Base-by-base conservation (phyloP, 2,329 filamentous ascomycete species). In the Diaporthe sp. region DNA sequence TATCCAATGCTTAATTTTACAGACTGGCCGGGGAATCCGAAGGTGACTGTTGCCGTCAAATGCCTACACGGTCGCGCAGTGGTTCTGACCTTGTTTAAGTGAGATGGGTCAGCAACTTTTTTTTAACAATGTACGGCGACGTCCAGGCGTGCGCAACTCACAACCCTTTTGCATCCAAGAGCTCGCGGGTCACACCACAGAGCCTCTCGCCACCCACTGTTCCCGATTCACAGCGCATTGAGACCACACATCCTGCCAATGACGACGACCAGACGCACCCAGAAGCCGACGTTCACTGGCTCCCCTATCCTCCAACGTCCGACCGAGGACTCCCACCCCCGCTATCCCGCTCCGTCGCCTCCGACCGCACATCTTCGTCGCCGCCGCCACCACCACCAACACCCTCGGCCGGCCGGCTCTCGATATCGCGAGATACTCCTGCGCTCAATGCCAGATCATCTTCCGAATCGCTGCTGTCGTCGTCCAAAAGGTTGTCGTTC, bases 401-500 rank as follows among this genome's bases (percentile, higher is more conserved):
- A 35, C n/a, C 58, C 39, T 32, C 39, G 12, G 50, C 37, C n/a
- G 4, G 22, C 44, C 44, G 35, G 47, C 32, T 59, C 53, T 35
- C 12, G n/a, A 35, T 22, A 25, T 12, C 44, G 5, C 56, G 56
- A n/a, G 35, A 27, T 7, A 42, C 15, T 3, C 15, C 42, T 8
- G 3, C 25, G n/a, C 44, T 9, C 44, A 47, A 63, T 12, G 7
- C 25, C 8, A 19, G 17, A 19, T 50, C 55, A 25, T 53, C 69
- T 1, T 63, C 44, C 6, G 44, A 63, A 10, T 47, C 37, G n/a
- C 44, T 35, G 27, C n/a, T 35, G 22, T 65, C 61, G 13, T 69
- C 69, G 2, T 39, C 61, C 44, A 50, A 3, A 8, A 69, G 61
- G 19, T 56, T 25, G 19, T 75, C 61, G n/a, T 75, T 75, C 10